These are phyloP conservation scores for Leishmania major DNA, from an alignment of 208 protist genomes.

Conservation along the genomic window DNA sequence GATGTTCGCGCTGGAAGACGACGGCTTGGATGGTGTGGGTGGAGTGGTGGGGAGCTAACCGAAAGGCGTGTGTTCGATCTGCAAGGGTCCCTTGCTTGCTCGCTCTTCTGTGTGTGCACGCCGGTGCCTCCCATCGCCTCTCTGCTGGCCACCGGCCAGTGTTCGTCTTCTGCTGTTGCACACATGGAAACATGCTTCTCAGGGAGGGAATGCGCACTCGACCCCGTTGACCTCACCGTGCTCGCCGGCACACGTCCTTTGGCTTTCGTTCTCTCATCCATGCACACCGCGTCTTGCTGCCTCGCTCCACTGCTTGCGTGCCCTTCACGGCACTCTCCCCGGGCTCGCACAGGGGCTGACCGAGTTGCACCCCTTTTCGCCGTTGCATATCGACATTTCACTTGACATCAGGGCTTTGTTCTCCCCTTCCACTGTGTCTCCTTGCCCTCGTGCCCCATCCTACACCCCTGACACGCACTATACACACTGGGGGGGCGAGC, in stretches of 20 bases:
- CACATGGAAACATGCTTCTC: not conserved
- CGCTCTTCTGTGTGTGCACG: not conserved
- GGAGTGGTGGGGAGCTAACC: not conserved
- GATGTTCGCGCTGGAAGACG: not conserved
- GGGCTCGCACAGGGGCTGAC: not conserved
- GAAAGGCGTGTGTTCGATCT: not conserved
- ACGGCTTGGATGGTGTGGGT: not conserved
- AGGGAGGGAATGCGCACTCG: not conserved
- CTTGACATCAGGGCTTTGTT: not conserved
- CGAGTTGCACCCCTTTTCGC: not conserved
- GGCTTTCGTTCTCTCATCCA: not conserved
- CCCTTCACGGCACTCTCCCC: not conserved
- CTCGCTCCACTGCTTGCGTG: not conserved
- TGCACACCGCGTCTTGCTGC: not conserved
- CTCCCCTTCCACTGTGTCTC: not conserved
- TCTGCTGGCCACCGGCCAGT: not conserved
- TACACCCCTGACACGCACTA: not conserved
- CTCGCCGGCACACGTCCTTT: not conserved
- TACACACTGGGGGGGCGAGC: no score
- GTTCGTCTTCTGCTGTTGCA: not conserved
- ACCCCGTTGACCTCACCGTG: not conserved
- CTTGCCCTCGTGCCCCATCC: not conserved
- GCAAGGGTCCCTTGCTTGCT: not conserved
- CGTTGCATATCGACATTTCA: not conserved
- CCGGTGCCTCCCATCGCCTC: not conserved